These are phyloP conservation scores for Hericium coralloides DNA, from an alignment of 768 basidiomycete genomes.

Conservation along the genomic window DNA sequence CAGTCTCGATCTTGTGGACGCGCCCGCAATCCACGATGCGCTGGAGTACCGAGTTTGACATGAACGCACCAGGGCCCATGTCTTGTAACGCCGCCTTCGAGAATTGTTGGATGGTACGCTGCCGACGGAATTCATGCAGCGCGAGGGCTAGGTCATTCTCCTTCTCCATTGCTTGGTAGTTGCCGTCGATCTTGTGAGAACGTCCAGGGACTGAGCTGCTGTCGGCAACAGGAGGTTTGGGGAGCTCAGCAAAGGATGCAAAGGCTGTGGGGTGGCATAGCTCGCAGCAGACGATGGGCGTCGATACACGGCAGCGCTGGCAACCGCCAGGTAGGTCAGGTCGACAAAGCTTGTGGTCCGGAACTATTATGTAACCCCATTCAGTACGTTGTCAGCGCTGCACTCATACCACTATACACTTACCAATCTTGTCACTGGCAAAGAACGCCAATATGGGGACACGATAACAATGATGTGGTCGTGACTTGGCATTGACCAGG, in stretches of 20 bases:
- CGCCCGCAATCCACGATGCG: not conserved
- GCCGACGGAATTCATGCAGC: too few species aligned
- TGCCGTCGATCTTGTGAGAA: constrained; percentile 5
- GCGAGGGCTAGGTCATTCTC: constrained; percentile 5
- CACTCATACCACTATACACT: not conserved
- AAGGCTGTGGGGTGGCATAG: constrained; percentile 13
- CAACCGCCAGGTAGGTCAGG: constrained; percentile 7
- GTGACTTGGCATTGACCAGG: constrained; percentile 20
- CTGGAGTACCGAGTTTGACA: not conserved
- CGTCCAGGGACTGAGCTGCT: not conserved
- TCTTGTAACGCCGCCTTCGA: not conserved
- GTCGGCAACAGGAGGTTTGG: not conserved
- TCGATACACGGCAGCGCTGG: constrained; percentile 9
- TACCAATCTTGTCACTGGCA: not conserved
- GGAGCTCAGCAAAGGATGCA: not conserved
- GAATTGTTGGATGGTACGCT: not conserved
- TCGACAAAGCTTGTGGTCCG: not conserved
- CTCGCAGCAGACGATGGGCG: constrained; percentile 16
- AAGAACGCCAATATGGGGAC: too few species aligned
- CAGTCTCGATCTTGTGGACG: not conserved
- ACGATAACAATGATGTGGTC: constrained; percentile 17
- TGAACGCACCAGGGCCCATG: not conserved
- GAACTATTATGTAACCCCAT: not conserved
- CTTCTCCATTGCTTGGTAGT: not conserved
- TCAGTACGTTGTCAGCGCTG: too few species aligned